phyloP scores from a whole-genome alignment of 2,329 filamentous ascomycete species.

The Botrytis squamosa region DNA sequence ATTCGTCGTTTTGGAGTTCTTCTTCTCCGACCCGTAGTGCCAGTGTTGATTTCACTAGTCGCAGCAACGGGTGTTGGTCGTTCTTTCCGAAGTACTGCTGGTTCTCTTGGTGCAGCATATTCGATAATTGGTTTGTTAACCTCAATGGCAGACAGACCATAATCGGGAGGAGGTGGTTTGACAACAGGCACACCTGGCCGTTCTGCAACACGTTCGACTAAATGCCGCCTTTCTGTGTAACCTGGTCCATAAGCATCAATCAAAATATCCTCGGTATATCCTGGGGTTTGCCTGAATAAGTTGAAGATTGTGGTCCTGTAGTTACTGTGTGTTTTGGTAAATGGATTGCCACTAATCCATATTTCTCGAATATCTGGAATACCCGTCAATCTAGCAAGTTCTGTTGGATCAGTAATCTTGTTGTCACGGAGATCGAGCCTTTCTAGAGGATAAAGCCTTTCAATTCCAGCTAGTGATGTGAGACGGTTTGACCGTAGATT shows the following conservation, averaged over 20 bases:
- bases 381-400: conserved; percentile 83
- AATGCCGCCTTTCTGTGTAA: conserved; percentile 80
- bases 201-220: conserved; percentile 78
- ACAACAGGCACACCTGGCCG: conserved; percentile 75
- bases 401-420: conserved; percentile 82
- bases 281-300: conserved; percentile 84
- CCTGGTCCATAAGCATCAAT: conserved; percentile 82
- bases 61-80: conserved; percentile 50
- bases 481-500: conserved; percentile 89
- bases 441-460: conserved; percentile 84
- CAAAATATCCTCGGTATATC: conserved; percentile 84
- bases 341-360: conserved; percentile 89
- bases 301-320: conserved; percentile 95
- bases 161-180: conserved; percentile 63
- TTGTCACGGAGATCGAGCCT: conserved; percentile 91
- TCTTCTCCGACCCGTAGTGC: conserved; percentile 56
- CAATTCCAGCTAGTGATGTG: conserved; percentile 82
- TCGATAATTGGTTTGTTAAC: conserved; percentile 67
- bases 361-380: conserved; percentile 91
- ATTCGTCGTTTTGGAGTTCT: conserved; percentile 62
- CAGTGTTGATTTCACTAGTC: conserved; percentile 58
- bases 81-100: conserved; percentile 58
- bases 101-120: conserved; percentile 50
- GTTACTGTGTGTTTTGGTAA: conserved; percentile 79
- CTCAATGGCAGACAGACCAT: conserved; percentile 56